phyloP scores from a whole-genome alignment of 495 filamentous ascomycete species.

The Penicillium atrosanguineum region DNA sequence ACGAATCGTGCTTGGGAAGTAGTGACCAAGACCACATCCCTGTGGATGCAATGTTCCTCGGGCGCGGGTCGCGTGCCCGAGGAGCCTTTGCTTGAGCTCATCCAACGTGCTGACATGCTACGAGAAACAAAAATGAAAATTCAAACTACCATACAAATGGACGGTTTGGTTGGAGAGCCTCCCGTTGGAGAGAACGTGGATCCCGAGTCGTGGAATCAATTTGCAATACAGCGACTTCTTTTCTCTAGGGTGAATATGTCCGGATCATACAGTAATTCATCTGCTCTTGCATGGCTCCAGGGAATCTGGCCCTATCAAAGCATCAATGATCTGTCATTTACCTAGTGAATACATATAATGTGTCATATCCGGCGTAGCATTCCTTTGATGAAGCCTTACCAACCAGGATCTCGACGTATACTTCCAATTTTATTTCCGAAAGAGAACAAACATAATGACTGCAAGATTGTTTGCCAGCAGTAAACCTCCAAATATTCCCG shows the following conservation, averaged over 20 bases:
- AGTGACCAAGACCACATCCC: not conserved
- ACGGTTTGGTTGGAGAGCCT: not conserved
- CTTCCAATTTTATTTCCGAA: constrained; percentile 54
- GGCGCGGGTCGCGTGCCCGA: not conserved
- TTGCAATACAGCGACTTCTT: no score
- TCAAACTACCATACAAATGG: not conserved
- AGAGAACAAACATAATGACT: constrained; percentile 54
- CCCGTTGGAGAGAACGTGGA: no score
- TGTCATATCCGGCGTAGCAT: constrained; percentile 36
- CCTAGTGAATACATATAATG: constrained; percentile 20
- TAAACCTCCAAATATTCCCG: constrained; percentile 55
- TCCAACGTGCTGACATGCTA: not conserved
- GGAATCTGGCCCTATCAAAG: not conserved
- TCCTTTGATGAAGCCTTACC: constrained; percentile 45
- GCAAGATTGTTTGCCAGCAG: constrained; percentile 56
- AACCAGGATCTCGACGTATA: constrained; percentile 53
- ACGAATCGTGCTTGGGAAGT: not conserved
- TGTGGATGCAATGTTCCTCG: not conserved
- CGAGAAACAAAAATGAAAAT: not conserved
- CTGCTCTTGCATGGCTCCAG: not conserved
- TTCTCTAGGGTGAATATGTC: not conserved
- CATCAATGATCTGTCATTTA: not conserved
- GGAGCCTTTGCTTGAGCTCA: not conserved
- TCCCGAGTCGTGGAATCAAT: no score
- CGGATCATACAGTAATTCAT: not conserved